Evolutionary conservation across 1,284 basidiomycete genomes (phyloP).

Genomic region (Chalciporus piperatoides): DNA sequence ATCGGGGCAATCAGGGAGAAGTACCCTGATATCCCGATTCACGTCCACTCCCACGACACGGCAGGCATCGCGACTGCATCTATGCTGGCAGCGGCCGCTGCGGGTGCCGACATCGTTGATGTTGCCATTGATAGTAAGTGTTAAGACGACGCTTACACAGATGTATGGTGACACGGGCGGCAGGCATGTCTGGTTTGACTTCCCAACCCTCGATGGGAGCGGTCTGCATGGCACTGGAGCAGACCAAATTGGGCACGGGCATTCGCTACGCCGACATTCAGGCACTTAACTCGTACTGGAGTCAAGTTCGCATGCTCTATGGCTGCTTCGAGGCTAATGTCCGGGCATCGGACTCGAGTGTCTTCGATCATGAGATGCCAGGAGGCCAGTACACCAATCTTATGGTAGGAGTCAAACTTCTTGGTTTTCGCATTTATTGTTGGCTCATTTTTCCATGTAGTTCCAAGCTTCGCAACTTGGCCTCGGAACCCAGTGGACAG

Average conservation of each 20-base stretch:
- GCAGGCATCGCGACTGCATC: constrained; percentile 96
- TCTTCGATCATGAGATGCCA: constrained; percentile 99
- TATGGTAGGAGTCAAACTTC: constrained; percentile 54
- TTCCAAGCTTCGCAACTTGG: constrained; percentile 99
- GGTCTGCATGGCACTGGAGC: constrained; percentile 91
- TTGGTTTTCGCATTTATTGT: constrained; percentile 9
- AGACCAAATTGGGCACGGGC: constrained; percentile 92
- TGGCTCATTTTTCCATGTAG: constrained; percentile 40
- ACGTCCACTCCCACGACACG: constrained; percentile 99
- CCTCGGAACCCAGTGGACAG: constrained; percentile 94
- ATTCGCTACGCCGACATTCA: constrained; percentile 98
- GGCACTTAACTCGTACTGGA: constrained; percentile 98
- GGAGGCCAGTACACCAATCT: constrained; percentile 97
- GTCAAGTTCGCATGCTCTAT: constrained; percentile 94
- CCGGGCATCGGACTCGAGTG: constrained; percentile 92
- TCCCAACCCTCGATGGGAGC: constrained; percentile 99
- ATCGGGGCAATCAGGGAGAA: constrained; percentile 93
- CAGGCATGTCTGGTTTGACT: constrained; percentile 94
- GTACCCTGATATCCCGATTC: constrained; percentile 97
- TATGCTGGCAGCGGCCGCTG: constrained; percentile 94
- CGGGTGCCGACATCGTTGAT: constrained; percentile 97
- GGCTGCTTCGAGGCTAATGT: constrained; percentile 98
- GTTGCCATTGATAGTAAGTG: constrained; percentile 94
- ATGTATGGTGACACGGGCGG: constrained; percentile 9
- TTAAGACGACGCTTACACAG: not conserved